phyloP scores from a whole-genome alignment of 148 eudicot species.

The Rheum nobile region DNA sequence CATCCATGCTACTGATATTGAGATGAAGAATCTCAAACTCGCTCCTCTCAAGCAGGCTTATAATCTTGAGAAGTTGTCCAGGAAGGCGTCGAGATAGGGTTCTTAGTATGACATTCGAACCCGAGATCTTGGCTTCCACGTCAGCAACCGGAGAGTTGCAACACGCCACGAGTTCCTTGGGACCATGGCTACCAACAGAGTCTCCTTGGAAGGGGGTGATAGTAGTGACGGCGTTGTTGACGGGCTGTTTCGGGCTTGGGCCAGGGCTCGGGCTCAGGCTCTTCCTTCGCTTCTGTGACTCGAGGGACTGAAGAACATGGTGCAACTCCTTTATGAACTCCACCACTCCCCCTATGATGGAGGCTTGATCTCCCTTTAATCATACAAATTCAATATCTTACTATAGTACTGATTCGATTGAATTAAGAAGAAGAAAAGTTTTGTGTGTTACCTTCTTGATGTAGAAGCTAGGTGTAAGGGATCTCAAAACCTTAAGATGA shows the following conservation, averaged over 20 bases:
- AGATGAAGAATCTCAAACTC: constrained; percentile 6
- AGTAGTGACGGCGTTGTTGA: constrained; percentile 19
- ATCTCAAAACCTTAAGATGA: constrained; percentile 74
- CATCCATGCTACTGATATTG: constrained; percentile 9
- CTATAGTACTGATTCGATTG: background rate
- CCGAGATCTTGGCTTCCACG: constrained; percentile 91
- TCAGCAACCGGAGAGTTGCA: constrained; percentile 77
- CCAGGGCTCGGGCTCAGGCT: constrained; percentile 68
- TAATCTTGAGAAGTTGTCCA: background rate
- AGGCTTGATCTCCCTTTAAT: constrained; percentile 84
- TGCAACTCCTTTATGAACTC: constrained; percentile 90
- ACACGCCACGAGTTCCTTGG: constrained; percentile 64
- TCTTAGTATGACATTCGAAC: constrained; percentile 59
- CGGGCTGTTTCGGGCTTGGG: constrained; percentile 39
- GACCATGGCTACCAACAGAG: constrained; percentile 13
- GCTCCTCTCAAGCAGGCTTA: background rate
- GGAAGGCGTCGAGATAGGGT: constrained; percentile 52
- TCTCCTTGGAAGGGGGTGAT: constrained; percentile 27
- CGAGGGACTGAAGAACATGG: constrained; percentile 66
- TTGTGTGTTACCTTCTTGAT: constrained; percentile 60
- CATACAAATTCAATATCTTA: background rate
- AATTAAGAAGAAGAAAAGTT: background rate
- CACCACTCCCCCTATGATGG: constrained; percentile 85
- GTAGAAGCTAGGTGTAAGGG: constrained; percentile 89
- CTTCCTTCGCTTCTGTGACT: constrained; percentile 70